Percentiles rank a stretch among this genome's conserved stretches.
Conservation (phyloP, 208 protist species). For the Novymonas esmeraldas region DNA sequence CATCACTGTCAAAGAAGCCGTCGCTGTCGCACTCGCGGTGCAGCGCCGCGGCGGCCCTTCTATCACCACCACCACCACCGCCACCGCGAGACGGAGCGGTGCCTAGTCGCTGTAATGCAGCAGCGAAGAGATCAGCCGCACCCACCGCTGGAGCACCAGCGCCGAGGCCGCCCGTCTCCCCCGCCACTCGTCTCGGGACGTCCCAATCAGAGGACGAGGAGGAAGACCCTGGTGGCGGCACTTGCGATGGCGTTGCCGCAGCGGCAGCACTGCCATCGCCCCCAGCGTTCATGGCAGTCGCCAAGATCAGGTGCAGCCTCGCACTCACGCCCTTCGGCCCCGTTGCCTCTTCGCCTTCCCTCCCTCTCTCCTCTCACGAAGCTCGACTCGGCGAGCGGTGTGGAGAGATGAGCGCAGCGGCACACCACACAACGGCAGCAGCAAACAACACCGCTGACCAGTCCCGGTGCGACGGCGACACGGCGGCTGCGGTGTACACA, state of each 20-base stretch:
- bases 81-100: neutral
- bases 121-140: constrained; percentile 6
- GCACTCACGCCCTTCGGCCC: too few relatives aligned
- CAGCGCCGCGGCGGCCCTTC: too few relatives aligned
- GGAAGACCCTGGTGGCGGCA: neutral
- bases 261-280: neutral
- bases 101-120: constrained; percentile 7
- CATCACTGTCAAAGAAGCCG: constrained; percentile 20
- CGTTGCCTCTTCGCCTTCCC: too few relatives aligned
- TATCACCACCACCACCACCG: neutral
- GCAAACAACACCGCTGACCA: too few relatives aligned
- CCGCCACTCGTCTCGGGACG: too few relatives aligned
- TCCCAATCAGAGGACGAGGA: constrained; percentile 4
- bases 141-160: neutral
- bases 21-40: constrained; percentile 35
- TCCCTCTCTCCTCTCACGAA: too few relatives aligned
- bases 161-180: neutral
- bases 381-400: too few relatives aligned
- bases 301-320: too few relatives aligned
- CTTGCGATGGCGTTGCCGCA: neutral
- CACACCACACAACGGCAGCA: too few relatives aligned
- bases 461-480: too few relatives aligned
- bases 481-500: too few relatives aligned
- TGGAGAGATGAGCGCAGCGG: too few relatives aligned
- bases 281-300: neutral